These are phyloP conservation scores for Trypanosoma avium DNA, from an alignment of 208 protist genomes.

Conservation along the genomic window DNA sequence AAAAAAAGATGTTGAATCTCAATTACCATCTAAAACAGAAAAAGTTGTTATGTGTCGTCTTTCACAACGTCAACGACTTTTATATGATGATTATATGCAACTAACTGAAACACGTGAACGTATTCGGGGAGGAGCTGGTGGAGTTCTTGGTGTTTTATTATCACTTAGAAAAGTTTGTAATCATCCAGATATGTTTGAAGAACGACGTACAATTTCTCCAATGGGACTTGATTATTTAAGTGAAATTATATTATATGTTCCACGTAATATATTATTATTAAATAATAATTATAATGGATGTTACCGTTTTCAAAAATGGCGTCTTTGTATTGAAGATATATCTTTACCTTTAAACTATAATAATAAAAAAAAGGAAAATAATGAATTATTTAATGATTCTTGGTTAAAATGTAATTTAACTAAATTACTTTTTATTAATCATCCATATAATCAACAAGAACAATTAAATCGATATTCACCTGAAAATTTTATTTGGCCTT, in stretches of 20 bases:
- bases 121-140: conserved; percentile 72
- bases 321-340: conserved; percentile 23
- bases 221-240: conserved; percentile 54
- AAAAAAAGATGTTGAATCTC: conserved; percentile 97
- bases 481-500: conserved; percentile 18
- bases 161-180: conserved; percentile 98
- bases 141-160: conserved; percentile 94
- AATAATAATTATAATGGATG: conserved; percentile 33
- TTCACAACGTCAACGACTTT: conserved; percentile 90
- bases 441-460: not conserved
- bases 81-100: conserved; percentile 98
- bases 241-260: conserved; percentile 37
- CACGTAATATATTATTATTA: conserved; percentile 46
- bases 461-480: conserved; percentile 10
- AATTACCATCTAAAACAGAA: conserved; percentile 96
- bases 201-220: conserved; percentile 69
- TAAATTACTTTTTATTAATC: not conserved
- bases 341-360: not conserved
- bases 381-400: conserved; percentile 5
- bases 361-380: not conserved
- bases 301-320: conserved; percentile 38
- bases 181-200: conserved; percentile 97
- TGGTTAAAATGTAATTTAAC: conserved; percentile 25
- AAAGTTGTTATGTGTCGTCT: conserved; percentile 92
- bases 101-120: conserved; percentile 67